Evolutionary conservation across 2,329 filamentous ascomycete species (phyloP), one percentile per base, ranked within the genome.

Genomic region (Alternaria sp.): DNA sequence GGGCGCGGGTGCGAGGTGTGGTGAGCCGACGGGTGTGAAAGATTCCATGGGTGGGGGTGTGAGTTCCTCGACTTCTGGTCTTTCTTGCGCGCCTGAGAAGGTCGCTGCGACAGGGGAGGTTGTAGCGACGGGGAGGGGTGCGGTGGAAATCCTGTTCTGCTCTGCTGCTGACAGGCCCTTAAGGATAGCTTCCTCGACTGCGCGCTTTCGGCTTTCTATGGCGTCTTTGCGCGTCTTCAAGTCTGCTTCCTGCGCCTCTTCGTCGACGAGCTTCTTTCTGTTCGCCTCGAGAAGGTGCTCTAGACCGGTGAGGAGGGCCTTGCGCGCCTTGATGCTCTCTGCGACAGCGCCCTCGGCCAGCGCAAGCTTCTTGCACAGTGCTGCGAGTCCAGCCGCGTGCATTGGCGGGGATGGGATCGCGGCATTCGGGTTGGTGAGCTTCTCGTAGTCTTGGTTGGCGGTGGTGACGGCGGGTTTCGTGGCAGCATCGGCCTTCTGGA

Each of bases 101-200:
- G 63, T 68, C 2, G 66, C 61, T 7, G 65, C 43, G 21, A 63
- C 56, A 9, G 68, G 69, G 32, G 71, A 66, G 21, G 62, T 70
- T 8, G 67, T 55, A 25, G 64, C 65, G 11, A 66, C 71, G 1
- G 76, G 70, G 3, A 79, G 69, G 5, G 76, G 77, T 6, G 77
- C 81, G 65, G 70, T 84, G 75, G 52, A 83, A 79, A 77, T 76
- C 9, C 83, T 82, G 3, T 84, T 83, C 4, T 84, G 81, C 10
- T 87, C 83, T 9, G 89, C 86, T 1, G 88, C 86, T 13, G 89
- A 88, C 21, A 97, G 86, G 9, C 92, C 93, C 55, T 91, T 89
- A 87, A 99, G 93, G 70, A 99, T 98, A 52, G 89, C 90, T 68
- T 95, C 89, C 79, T 99, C 96, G 8, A 99, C 93, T 51, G 96